Base-by-base conservation (phyloP, 2,329 filamentous ascomycete genomes). In the Colletotrichum endophyticum region DNA sequence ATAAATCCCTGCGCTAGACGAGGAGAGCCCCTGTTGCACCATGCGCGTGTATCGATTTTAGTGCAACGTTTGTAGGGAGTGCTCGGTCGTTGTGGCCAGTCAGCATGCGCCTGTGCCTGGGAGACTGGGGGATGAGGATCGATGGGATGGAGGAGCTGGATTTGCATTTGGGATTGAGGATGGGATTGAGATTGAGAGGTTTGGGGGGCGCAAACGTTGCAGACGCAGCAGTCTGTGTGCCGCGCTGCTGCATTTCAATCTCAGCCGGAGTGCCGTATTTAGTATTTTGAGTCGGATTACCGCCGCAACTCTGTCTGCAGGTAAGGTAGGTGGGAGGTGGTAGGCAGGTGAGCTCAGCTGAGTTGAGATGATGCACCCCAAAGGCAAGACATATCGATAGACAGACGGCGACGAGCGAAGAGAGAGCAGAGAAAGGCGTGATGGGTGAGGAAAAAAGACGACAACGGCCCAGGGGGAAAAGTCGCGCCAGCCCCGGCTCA, bases 401-500 rank as follows among this genome's bases (percentile, higher is more conserved):
- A 44, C 44, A 49, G 44, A 13, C 44, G 44, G n/a, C 44, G 44
- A 53, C 44, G 44, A 53, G 39, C 44, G 44, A 53, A n/a, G n/a
- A 28, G 27, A 30, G 19, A 25, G 30, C 27, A 27, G 22, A 57
- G 53, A 57, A 25, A 22, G n/a, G 13, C 5, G 53, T 27, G 53
- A 57, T 49, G 25, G 25, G 22, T 27, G 25, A 27, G 53, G 25
- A 28, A 28, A 59, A 59, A 59, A 59, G 56, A 27, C 56, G 25
- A 34, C 19, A 62, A 22, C 59, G 59, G 25, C 7, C 44, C 44
- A 70, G 70, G 73, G 74, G 64, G 7, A 69, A 73, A 70, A 74
- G 70, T 76, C 70, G 73, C 73, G 66, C 74, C 73, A 49, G 73
- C 73, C 70, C 70, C 57, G 39, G 59, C 39, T 78, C 77, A 78